Evolutionary conservation across 140 eudicot genomes (phyloP), one percentile per base, ranked within the genome.

Genomic region (Ambrosia hybrid): DNA sequence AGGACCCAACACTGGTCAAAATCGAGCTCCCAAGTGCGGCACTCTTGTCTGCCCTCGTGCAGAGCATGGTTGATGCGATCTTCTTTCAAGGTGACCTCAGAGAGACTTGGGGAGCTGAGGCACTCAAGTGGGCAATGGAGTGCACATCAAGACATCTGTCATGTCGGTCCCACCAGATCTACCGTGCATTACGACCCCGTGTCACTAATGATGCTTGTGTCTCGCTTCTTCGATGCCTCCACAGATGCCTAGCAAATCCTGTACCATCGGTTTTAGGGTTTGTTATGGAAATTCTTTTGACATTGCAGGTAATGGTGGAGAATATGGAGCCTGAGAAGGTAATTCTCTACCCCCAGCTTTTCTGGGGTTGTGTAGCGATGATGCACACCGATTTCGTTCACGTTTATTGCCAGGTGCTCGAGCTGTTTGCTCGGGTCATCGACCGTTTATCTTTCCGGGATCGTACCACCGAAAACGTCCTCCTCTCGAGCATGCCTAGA

Each of bases 321-420:
- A 94, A 94, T 76, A 94, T 94, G 99, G 99, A 94, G 77, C 96
- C 99, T 0, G 97, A 94, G 60, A 94, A 94, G 59, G 99, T 94
- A 70, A 94, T 94, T 58, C 89, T 91, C 13, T 90, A 94, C 74
- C 99, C 99, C 58, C 97, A 94, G 80, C 96, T 94, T 26, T 94
- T 94, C 80, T 94, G 99, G 99, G 99, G 99, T 9, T 94, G 99
- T 81, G 99, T 94, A 5, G 99, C 97, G 48, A 86, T 94, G 97
- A 94, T 94, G 99, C 99, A 94, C 74, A 94, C 99, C 4, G 96
- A 94, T 45, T 94, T 94, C 38, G 93, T 94, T 53, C 97, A 94
- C 26, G 97, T 94, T 14, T 94, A 88, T 79, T 91, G 99, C 76
- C 99, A 94, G 84, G 97, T 90, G 16, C 97, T 94, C 9, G 99